These are phyloP conservation scores for Chaetomium fimeti DNA, from an alignment of 495 filamentous ascomycete species.

Conservation along the genomic window DNA sequence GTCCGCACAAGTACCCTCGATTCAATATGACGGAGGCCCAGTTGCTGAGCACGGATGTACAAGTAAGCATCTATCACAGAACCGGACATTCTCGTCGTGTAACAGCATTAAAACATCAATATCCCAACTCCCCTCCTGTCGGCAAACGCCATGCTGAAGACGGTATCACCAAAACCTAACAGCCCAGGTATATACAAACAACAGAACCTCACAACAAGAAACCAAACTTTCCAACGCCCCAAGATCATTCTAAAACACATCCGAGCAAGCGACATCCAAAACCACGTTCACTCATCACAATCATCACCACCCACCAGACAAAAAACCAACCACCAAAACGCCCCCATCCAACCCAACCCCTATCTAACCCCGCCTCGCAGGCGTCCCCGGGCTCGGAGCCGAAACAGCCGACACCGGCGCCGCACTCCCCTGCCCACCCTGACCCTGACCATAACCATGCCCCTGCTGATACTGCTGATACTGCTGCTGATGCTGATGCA, in stretches of 20 bases:
- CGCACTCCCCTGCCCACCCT: background rate
- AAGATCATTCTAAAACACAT: background rate
- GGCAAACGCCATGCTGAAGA: background rate
- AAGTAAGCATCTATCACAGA: too few species aligned
- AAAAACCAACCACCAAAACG: background rate
- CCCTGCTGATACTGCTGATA: background rate
- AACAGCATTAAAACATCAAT: background rate
- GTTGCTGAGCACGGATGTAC: too few species aligned
- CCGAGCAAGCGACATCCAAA: background rate
- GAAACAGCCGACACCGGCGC: slow-evolving; percentile 3
- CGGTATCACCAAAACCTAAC: too few species aligned
- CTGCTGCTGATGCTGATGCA: slow-evolving; percentile 5
- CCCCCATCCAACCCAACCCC: background rate
- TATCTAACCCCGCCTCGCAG: background rate
- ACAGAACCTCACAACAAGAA: too few species aligned
- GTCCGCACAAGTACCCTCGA: too few species aligned
- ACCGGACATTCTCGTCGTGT: too few species aligned
- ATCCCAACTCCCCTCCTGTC: background rate
- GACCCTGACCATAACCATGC: background rate
- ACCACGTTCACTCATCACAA: background rate
- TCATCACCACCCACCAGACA: background rate
- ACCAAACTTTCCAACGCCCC: background rate
- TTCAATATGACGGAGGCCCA: too few species aligned
- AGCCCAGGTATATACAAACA: too few species aligned
- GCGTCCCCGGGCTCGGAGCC: slow-evolving; percentile 6